Evolutionary conservation across 2,329 filamentous ascomycete species (phyloP), one percentile per base, ranked within the genome.

Genomic region (Didymella sp.): DNA sequence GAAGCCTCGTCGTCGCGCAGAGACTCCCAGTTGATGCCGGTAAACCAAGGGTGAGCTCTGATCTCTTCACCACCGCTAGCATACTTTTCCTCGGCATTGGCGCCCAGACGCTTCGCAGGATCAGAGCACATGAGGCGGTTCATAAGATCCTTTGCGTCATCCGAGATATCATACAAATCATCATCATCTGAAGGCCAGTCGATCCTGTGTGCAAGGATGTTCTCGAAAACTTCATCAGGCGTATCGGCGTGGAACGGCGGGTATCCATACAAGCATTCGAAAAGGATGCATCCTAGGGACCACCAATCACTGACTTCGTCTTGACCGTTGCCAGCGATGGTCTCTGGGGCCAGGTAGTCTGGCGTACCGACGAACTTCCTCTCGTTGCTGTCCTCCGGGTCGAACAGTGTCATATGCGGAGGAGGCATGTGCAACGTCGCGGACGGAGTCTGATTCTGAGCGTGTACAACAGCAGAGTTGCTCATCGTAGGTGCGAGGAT

Each of bases 301-400:
- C 95, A 99, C 95, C 95, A 99, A 86, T 99, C 95, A 73, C 95
- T 98, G 65, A 94, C 95, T 76, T 98, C 94, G 71, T 99, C 95
- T 76, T 99, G 95, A 1, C 94, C 92, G 64, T 92, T 88, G 46
- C 96, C 95, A 63, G 92, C 93, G 72, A 99, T 96, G 0, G 96
- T 99, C 74, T 99, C 96, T 0, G 95, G 95, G 0, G 95, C 95
- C 13, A 99, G 84, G 73, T 99, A 99, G 75, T 99, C 95, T 0
- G 95, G 95, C 0, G 95, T 99, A 28, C 95, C 95, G 8, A 99
- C 95, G 68, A 99, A 99, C 35, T 92, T 88, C 51, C 95, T 87
- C 33, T 52, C 50, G 72, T 91, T 94, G 59, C 88, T 96, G 70
- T 99, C 95, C 71, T 96, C 90, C 0, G 95, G 95, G 69, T 98